Evolutionary conservation across 352 stramenopile genomes (phyloP), one percentile per base, ranked within the genome.

Genomic region (Pythium utonaiense): DNA sequence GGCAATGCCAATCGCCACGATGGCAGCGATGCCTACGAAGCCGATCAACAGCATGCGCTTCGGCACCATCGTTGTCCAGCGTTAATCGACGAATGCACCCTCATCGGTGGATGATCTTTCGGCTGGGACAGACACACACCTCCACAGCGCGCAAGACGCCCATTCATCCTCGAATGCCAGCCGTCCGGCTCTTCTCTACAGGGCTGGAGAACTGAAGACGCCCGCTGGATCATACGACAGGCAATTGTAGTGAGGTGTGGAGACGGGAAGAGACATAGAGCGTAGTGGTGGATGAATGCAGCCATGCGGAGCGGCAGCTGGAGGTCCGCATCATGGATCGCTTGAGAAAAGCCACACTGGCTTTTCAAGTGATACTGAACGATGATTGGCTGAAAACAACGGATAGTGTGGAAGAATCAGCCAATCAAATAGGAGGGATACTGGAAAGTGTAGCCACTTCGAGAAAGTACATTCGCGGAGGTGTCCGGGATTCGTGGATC

Each of bases 11-110:
- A 49, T 45, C 7, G 40, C 53, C 14, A 48, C 40, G 38, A 60
- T 28, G 40, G 53, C 53, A 40, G 53, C 42, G 40, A 60, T 24
- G 38, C 40, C 53, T 41, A 60, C 53, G 53, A 60, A 22, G 28
- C 53, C 53, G 22, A 60, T 24, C 27, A 60, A 24, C 6, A 60
- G 14, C 19, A 36, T 17, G 10, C 42, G 40, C 36, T 36, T 33
- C 12, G 53, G 27, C 17, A 30, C 16, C 19, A 22, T 31, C 36
- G 53, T 17, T 17, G 28, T 21, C 51, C 25, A 33, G 25, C 6
- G 14, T 31, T 50, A 22, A 25, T 60, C 53, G 40, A 33, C 28
- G 28, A 33, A 9, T 33, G 28, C n/a, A n/a, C n/a, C n/a, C n/a
- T n/a, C n/a, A n/a, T n/a, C n/a, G n/a, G n/a, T n/a, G n/a, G n/a